Evolutionary conservation across 2,329 filamentous ascomycete species (phyloP).

Genomic region (Falciphora oryzae): DNA sequence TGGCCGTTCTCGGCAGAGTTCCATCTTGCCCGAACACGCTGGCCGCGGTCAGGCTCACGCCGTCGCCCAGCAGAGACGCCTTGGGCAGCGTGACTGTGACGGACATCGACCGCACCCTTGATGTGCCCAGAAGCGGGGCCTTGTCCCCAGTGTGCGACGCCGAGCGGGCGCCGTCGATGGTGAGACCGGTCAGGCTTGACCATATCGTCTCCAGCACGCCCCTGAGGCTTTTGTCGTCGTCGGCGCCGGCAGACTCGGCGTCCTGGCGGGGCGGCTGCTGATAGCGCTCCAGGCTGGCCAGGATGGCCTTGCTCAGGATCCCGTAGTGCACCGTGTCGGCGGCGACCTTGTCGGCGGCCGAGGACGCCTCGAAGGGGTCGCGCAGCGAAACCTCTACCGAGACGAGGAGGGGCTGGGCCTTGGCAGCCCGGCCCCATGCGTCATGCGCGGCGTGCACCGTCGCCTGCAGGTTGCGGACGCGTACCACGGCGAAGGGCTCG

Average conservation of each 20-base stretch:
- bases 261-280: conserved; percentile 12
- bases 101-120: conserved; percentile 38
- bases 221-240: conserved; percentile 16
- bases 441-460: conserved; percentile 53
- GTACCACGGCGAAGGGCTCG: conserved; percentile 47
- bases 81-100: conserved; percentile 58
- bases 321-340: conserved; percentile 74
- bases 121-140: conserved; percentile 28
- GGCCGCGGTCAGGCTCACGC: conserved; percentile 46
- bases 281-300: conserved; percentile 33
- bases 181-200: conserved; percentile 30
- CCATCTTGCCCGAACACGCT: conserved; percentile 30
- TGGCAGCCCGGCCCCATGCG: conserved; percentile 58
- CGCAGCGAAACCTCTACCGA: conserved; percentile 54
- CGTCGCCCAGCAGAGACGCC: conserved; percentile 59
- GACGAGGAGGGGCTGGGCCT: conserved; percentile 56
- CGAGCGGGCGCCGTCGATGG: conserved; percentile 25
- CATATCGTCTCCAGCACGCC: conserved; percentile 33
- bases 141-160: conserved; percentile 23
- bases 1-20: conserved; percentile 14
- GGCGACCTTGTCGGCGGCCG: conserved; percentile 53
- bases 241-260: conserved; percentile 14
- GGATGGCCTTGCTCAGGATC: conserved; percentile 59
- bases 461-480: conserved; percentile 56
- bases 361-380: conserved; percentile 51